Base-by-base conservation (phyloP, 2,329 filamentous ascomycete genomes). In the Passalora sequoiae region DNA sequence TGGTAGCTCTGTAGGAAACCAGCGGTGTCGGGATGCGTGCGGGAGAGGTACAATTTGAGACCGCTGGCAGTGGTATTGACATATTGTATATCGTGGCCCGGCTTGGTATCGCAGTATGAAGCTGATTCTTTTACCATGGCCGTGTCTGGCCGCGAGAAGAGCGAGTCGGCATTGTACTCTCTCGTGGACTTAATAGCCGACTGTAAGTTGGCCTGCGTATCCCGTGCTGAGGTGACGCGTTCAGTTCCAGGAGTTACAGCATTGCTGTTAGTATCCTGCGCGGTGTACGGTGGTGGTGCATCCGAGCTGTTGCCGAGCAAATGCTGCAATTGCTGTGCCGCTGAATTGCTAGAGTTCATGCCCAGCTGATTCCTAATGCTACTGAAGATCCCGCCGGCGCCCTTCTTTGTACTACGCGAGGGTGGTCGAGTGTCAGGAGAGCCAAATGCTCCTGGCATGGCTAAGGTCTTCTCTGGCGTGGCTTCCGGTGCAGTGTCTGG, bases 61-160 rank as follows among this genome's bases (percentile, higher is more conserved):
- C 83, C 79, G 37, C 81, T 81, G 2, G 80, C 77, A 3, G 86
- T 77, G 33, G 86, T 80, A 4, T 83, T 83, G 9, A 81, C 75
- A 58, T 84, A 83, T 12, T 72, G 71, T 8, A 95, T 78, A 64
- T 94, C 81, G 44, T 89, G 80, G 1, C 79, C 80, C 2, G 84
- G 80, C 17, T 72, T 83, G 54, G 80, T 76, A 68, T 96, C 89
- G 64, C 89, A 96, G 67, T 95, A 95, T 0, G 85, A 84, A 55
- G 87, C 84, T 6, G 60, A 60, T 64, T 95, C 89, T 60, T 84
- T 84, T 53, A 95, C 81, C 38, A 82, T 70, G 49, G 80, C 82
- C 25, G 84, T 83, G 40, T 78, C 70, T 0, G 87, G 87, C 16
- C 80, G 78, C 3, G 78, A 80, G 66, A 86, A 91, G n/a, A 95